Base-by-base conservation (phyloP, 2,329 filamentous ascomycete genomes). In the Lasiodiplodia sp. region DNA sequence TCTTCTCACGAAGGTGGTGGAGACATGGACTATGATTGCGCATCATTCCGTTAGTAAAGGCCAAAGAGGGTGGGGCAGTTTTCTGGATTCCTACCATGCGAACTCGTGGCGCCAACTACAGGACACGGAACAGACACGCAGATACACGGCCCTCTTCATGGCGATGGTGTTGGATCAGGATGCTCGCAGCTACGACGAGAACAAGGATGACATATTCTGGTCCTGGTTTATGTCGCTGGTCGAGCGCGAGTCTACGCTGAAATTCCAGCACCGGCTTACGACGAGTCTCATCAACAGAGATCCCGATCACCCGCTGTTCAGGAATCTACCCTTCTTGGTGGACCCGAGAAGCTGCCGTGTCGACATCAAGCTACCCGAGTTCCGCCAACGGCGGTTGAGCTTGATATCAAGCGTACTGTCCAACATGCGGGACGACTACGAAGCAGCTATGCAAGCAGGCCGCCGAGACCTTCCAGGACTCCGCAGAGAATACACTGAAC, bases 201-300 rank as follows among this genome's bases (percentile, higher is more conserved):
- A 87, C 70, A 81, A 79, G 66, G 69, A 78, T 5, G 80, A 82
- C n/a, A 82, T 88, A 57, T 73, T 88, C n/a, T 78, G 78, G 6
- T 80, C 83, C 49, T 88, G 88, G 82, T 73, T 89, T 44, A 77
- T 82, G 14, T 86, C 82, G 16, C 75, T 90, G 31, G 86, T 86
- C 2, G 88, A 90, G 72, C 82, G 88, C 60, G 85, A 87, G 64
- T 86, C 87, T 2, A 81, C 85, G 77, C 80, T 91, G 53, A 88
- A 89, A 72, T 89, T 86, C 70, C 88, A 91, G 73, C 83, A 89
- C 74, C 77, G 79, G 28, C 80, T 90, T 7, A 87, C 88, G 0
- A 78, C 81, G n/a, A 81, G 82, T 3, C 74, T 91, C 44, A 74
- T 89, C 38, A 86, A 86, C 64, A 75, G 75, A n/a, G 79, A 82